Evolutionary conservation across 2,329 filamentous ascomycete genomes (phyloP).

Genomic region (Sphaerulina populicola): DNA sequence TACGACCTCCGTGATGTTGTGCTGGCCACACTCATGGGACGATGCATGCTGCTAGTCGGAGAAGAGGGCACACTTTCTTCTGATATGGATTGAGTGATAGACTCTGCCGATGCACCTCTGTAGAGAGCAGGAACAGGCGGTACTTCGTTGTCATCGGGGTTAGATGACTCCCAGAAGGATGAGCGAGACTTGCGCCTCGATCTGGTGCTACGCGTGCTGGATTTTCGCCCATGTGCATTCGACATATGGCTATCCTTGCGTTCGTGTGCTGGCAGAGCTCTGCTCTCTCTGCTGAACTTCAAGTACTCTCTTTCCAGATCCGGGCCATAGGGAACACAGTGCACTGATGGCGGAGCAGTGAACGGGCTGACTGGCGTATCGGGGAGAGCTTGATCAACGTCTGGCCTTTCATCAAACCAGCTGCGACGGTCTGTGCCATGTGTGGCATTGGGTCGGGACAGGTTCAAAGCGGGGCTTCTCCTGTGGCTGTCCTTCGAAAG

Average conservation of each 20-base stretch:
- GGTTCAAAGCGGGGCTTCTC: conserved; percentile 9
- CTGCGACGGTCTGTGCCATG: conserved; percentile 19
- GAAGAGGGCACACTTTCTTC: conserved; percentile 1
- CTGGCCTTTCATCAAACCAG: conserved; percentile 23
- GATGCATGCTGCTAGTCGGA: conserved; percentile 9
- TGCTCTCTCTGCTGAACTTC: not conserved
- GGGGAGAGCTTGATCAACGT: conserved; percentile 18
- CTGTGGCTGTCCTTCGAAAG: conserved; percentile 1
- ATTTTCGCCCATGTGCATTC: conserved; percentile 7
- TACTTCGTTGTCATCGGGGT: conserved; percentile 18
- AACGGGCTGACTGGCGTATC: conserved; percentile 14
- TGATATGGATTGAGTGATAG: conserved; percentile 8
- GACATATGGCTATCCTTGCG: conserved; percentile 14
- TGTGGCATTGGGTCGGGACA: conserved; percentile 12
- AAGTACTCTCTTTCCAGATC: not conserved
- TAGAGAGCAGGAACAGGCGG: conserved; percentile 20
- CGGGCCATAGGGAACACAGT: not conserved
- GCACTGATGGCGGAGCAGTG: not conserved
- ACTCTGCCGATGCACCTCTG: conserved; percentile 13
- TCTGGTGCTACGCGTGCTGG: conserved; percentile 11
- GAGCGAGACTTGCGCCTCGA: conserved; percentile 13
- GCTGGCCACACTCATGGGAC: conserved; percentile 19
- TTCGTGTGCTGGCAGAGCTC: conserved; percentile 12
- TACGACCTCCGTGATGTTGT: conserved; percentile 20
- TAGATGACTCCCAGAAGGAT: conserved; percentile 21